phyloP scores from a whole-genome alignment of 805 yeast genomes.

The Phaffomyces thermotolerans region DNA sequence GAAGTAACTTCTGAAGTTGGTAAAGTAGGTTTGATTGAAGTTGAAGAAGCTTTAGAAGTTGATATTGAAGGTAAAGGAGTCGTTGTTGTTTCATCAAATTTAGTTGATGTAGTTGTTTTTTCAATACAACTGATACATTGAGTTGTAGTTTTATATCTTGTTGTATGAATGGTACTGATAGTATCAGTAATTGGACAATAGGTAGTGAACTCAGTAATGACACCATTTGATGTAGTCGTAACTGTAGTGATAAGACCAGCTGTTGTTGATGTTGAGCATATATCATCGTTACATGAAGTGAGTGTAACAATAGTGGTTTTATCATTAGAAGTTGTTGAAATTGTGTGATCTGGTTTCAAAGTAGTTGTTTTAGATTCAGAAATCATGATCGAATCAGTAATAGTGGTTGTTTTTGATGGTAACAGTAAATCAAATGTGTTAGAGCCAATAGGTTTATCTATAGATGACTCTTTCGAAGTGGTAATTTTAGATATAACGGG shows the following conservation, averaged over 20 bases:
- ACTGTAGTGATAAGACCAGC: not conserved
- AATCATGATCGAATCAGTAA: no score
- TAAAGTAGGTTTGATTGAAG: not conserved
- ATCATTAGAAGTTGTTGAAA: not conserved
- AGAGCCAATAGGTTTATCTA: no score
- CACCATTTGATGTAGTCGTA: not conserved
- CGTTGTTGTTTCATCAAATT: no score
- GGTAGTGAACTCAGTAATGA: slow-evolving; percentile 18
- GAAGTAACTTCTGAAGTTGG: not conserved
- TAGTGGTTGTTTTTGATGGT: no score
- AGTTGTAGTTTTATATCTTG: not conserved
- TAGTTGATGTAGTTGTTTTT: no score
- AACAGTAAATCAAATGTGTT: no score
- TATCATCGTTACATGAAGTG: slow-evolving; percentile 1
- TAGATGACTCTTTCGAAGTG: no score
- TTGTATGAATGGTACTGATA: not conserved
- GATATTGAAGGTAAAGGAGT: not conserved
- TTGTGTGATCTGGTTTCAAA: not conserved
- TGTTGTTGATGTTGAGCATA: not conserved
- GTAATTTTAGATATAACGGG: no score
- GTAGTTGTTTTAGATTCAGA: not conserved
- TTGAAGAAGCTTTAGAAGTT: no score
- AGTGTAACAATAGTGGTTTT: not conserved
- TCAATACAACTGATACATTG: no score
- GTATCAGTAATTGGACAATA: slow-evolving; percentile 16